Conservation (phyloP, 768 basidiomycete genomes). For the Suillus occidentalis region DNA sequence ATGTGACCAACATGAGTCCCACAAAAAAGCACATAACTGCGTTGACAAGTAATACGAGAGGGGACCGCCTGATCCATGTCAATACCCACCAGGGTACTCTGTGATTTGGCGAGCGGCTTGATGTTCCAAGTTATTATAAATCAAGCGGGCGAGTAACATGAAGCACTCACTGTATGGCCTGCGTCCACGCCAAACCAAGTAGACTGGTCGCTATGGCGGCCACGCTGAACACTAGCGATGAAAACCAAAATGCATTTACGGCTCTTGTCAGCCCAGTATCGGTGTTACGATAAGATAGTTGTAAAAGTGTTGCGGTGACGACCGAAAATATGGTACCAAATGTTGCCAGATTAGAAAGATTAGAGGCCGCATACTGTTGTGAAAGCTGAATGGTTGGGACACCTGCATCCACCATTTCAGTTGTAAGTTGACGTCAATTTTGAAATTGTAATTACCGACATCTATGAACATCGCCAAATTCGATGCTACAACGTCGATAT, state of each 20-base stretch:
- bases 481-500: constrained; percentile 40
- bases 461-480: constrained; percentile 43
- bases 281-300: constrained; percentile 35
- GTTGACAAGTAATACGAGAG: constrained; percentile 78
- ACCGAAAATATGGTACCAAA: constrained; percentile 46
- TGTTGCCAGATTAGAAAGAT: constrained; percentile 43
- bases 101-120: constrained; percentile 52
- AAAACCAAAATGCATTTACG: constrained; percentile 45
- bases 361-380: constrained; percentile 40
- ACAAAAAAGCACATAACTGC: constrained; percentile 82
- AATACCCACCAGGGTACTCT: constrained; percentile 61
- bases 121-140: constrained; percentile 20
- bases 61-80: constrained; percentile 85
- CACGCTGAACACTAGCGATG: constrained; percentile 46
- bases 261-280: constrained; percentile 26
- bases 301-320: constrained; percentile 42
- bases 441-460: constrained; percentile 35
- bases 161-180: constrained; percentile 43
- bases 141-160: constrained; percentile 3
- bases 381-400: constrained; percentile 44
- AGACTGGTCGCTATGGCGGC: constrained; percentile 43
- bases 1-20: constrained; percentile 74
- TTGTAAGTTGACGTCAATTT: not conserved
- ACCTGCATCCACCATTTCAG: constrained; percentile 22
- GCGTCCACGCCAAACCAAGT: constrained; percentile 44